phyloP scores from a whole-genome alignment of 2,329 filamentous ascomycete genomes.

The Pestalotiopsis sp. region DNA sequence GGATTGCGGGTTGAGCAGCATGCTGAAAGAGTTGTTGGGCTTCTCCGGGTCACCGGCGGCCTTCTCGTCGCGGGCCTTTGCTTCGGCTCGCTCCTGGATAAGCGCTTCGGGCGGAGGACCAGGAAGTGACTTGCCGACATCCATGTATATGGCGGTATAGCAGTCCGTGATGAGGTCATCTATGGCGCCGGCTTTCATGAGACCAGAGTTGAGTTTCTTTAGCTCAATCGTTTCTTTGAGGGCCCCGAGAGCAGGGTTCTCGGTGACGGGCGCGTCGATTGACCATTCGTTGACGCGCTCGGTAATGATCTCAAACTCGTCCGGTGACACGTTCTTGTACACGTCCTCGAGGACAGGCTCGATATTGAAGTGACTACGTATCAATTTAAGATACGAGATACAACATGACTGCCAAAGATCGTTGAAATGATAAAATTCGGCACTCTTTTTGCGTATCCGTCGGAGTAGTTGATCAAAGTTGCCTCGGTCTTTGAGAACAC shows the following conservation, averaged over 20 bases:
- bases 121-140: slow-evolving; percentile 64
- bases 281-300: slow-evolving; percentile 58
- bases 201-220: slow-evolving; percentile 77
- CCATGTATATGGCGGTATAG: slow-evolving; percentile 77
- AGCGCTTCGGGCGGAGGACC: slow-evolving; percentile 49
- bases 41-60: slow-evolving; percentile 43
- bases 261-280: neutral
- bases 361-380: slow-evolving; percentile 53
- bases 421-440: slow-evolving; percentile 70
- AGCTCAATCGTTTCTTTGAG: slow-evolving; percentile 62
- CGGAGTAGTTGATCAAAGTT: slow-evolving; percentile 80
- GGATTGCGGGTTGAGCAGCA: slow-evolving; percentile 45
- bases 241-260: slow-evolving; percentile 52
- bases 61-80: slow-evolving; percentile 6
- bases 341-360: slow-evolving; percentile 52
- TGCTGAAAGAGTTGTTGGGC: slow-evolving; percentile 40
- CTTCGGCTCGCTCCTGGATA: slow-evolving; percentile 45
- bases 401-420: slow-evolving; percentile 64
- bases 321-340: slow-evolving; percentile 55
- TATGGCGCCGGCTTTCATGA: slow-evolving; percentile 84
- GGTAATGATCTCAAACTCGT: slow-evolving; percentile 61
- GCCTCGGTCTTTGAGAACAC: slow-evolving; percentile 72
- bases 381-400: slow-evolving; percentile 54
- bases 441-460: slow-evolving; percentile 78
- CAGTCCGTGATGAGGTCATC: slow-evolving; percentile 94